Evolutionary conservation across 2,329 filamentous ascomycete species (phyloP).

Genomic region (Pseudogymnoascus sp.): DNA sequence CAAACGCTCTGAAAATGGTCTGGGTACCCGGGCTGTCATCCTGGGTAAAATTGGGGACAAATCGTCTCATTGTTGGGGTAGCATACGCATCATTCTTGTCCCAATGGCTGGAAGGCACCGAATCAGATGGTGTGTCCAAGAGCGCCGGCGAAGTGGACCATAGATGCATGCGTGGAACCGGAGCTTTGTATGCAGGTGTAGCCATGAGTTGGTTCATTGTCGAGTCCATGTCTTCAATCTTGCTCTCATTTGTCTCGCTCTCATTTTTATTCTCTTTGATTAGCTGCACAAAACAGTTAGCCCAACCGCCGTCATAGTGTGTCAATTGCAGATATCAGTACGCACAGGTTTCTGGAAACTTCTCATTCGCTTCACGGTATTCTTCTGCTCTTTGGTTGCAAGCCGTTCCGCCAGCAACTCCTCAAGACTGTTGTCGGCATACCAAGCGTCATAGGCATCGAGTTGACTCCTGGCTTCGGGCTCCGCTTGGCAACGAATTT

Average conservation of each 20-base stretch:
- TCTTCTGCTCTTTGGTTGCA: conserved; percentile 65
- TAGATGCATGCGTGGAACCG: conserved; percentile 27
- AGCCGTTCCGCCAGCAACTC: conserved; percentile 70
- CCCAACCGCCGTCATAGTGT: neutral
- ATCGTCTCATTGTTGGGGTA: conserved; percentile 23
- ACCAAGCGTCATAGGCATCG: conserved; percentile 71
- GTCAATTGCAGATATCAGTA: neutral
- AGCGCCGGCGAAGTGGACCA: conserved; percentile 17
- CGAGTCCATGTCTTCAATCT: neutral
- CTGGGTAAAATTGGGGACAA: conserved; percentile 21
- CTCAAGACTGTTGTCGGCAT: conserved; percentile 61
- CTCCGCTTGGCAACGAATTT: conserved; percentile 63
- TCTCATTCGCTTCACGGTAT: conserved; percentile 28
- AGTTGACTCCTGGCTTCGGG: conserved; percentile 54
- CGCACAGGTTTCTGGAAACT: neutral
- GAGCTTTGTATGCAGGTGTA: conserved; percentile 23
- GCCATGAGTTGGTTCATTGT: neutral
- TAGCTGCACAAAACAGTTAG: neutral
- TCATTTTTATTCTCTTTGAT: neutral
- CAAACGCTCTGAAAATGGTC: neutral
- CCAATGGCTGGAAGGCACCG: conserved; percentile 16
- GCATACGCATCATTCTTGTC: conserved; percentile 17
- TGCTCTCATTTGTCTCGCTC: neutral
- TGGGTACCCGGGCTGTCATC: conserved; percentile 9
- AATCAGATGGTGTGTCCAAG: neutral